Percentiles rank a stretch among this genome's conserved stretches.
Conservation (phyloP, 108 stramenopile species). For the Conticribra weissflogii region DNA sequence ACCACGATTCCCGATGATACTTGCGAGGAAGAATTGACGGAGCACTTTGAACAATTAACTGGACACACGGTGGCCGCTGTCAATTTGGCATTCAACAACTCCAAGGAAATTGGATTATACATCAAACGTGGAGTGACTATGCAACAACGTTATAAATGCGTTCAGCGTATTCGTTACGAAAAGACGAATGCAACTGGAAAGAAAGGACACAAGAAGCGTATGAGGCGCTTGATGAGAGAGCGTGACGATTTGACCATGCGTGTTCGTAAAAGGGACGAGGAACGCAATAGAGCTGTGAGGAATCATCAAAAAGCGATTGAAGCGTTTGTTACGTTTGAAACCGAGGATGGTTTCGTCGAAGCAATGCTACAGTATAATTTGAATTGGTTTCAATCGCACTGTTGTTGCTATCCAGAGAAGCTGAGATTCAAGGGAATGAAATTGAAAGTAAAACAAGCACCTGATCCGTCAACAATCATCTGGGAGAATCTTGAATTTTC, state of each 20-base stretch:
- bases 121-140: conserved; percentile 56
- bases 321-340: conserved; percentile 71
- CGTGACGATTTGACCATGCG: conserved; percentile 38
- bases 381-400: conserved; percentile 47
- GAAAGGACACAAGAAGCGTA: conserved; percentile 26
- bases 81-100: conserved; percentile 65
- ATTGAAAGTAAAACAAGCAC: conserved; percentile 50
- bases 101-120: conserved; percentile 58
- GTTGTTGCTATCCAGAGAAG: conserved; percentile 50
- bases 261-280: conserved; percentile 48
- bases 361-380: conserved; percentile 53
- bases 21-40: conserved; percentile 54
- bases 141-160: conserved; percentile 46
- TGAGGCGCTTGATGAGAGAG: conserved; percentile 38
- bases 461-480: conserved; percentile 73
- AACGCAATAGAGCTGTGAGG: conserved; percentile 25
- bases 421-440: conserved; percentile 51
- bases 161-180: conserved; percentile 57
- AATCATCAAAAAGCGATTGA: conserved; percentile 51
- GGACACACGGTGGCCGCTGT: conserved; percentile 57
- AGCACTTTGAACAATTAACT: conserved; percentile 56
- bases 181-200: conserved; percentile 35
- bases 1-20: conserved; percentile 52
- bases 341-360: conserved; percentile 49
- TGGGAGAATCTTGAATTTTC: conserved; percentile 69